Evolutionary conservation across 768 basidiomycete genomes (phyloP).

Genomic region (Harrya chromipes): DNA sequence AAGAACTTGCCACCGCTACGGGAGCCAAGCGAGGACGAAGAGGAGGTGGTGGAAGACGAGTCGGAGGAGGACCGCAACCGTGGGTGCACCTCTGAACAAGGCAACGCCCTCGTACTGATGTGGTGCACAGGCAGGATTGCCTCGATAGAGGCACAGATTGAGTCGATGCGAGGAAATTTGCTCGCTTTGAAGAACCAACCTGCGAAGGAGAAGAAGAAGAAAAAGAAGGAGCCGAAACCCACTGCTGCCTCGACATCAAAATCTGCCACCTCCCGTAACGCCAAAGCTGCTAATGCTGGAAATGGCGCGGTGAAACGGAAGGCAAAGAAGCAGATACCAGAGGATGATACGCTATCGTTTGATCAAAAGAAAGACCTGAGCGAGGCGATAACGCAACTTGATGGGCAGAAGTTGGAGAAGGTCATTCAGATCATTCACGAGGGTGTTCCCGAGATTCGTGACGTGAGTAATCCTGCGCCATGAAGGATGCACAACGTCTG

Average conservation of each 20-base stretch:
- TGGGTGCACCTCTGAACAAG: slow-evolving; percentile 34
- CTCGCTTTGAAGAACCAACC: slow-evolving; percentile 57
- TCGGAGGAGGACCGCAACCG: slow-evolving; percentile 67
- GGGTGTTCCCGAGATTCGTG: slow-evolving; percentile 89
- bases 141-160: slow-evolving; percentile 78
- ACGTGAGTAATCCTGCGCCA: slow-evolving; percentile 55
- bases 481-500: slow-evolving; percentile 8
- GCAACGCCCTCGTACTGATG: slow-evolving; percentile 5
- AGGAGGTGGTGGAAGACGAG: slow-evolving; percentile 61
- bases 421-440: slow-evolving; percentile 96
- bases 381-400: slow-evolving; percentile 86
- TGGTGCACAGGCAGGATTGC: slow-evolving; percentile 59
- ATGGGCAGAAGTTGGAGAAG: slow-evolving; percentile 78
- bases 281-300: slow-evolving; percentile 39
- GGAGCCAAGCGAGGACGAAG: slow-evolving; percentile 55
- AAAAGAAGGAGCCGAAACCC: slow-evolving; percentile 59
- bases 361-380: slow-evolving; percentile 99
- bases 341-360: slow-evolving; percentile 84
- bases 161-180: slow-evolving; percentile 69
- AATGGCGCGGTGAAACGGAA: slow-evolving; percentile 52
- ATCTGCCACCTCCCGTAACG: slow-evolving; percentile 42
- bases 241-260: slow-evolving; percentile 68
- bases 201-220: slow-evolving; percentile 66
- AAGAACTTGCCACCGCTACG: slow-evolving; percentile 63
- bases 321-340: slow-evolving; percentile 62